Evolutionary conservation across 495 filamentous ascomycete genomes (phyloP), one percentile per base, ranked within the genome.

Genomic region (Evernia prunastri): DNA sequence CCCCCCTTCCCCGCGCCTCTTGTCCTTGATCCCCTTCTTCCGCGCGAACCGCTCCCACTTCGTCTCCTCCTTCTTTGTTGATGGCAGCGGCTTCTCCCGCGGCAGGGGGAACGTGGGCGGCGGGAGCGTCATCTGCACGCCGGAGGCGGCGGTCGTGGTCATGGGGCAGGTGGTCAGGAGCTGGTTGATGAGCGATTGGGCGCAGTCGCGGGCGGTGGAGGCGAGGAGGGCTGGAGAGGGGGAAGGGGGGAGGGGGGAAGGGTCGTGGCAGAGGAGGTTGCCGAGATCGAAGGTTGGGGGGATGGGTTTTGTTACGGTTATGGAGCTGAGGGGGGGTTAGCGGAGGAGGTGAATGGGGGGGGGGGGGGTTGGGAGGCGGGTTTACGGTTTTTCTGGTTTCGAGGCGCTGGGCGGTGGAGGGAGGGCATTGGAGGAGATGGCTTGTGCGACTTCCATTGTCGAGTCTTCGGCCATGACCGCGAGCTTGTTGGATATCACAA

Each of bases 11-110:
- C 83, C 80, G 73, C 85, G 86, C 80, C 91, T 91, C 66, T 86
- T 80, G 77, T 88, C 79, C 70, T 79, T 81, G 73, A 98, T 97
- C 36, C 94, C 95, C 78, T 96, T 94, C 82, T 93, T 96, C 77
- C 85, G 87, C 25, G 94, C 94, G 77, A 98, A 98, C 57, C 87
- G 83, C 74, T 94, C 86, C 94, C 94, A 98, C 73, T 90, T 96
- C 56, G 94, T 97, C 61, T 86, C 86, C 31, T 85, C 76, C 78
- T 92, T 96, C 58, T 85, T 81, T 35, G 80, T 78, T 1, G n/a
- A n/a, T n/a, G 94, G 94, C 0, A 97, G 76, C 6, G 90, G 89
- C 79, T 98, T 98, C 75, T 95, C 91, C 58, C 94, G 88, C 8
- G 94, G 94, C 0, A 96, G 78, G 0, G 79, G 71, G 1, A 86